Conservation (phyloP, 106 monocot genomes). For the Iris macrosiphon region DNA sequence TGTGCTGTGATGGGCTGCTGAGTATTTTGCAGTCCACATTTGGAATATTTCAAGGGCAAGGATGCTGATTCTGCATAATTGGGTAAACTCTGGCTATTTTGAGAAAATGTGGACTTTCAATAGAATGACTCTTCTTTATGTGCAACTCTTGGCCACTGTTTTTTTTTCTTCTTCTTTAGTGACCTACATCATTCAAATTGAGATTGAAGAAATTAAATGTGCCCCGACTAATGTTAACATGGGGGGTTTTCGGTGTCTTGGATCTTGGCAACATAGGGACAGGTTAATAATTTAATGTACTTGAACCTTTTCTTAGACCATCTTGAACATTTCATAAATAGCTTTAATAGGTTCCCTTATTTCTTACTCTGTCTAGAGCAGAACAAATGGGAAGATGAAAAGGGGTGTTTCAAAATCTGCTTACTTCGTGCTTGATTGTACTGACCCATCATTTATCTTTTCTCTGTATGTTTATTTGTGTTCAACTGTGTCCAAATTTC, state of each 20-base stretch:
- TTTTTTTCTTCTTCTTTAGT: conserved; percentile 1
- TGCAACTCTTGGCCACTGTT: conserved; percentile 13
- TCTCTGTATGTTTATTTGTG: no score
- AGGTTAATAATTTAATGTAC: conserved; percentile 16
- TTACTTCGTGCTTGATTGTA: no score
- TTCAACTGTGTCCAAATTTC: no score
- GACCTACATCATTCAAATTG: conserved; percentile 9
- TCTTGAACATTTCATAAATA: not conserved
- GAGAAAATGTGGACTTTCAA: not conserved
- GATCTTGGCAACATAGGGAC: not conserved
- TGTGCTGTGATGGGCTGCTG: conserved; percentile 84
- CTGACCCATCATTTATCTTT: no score
- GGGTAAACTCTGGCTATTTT: conserved; percentile 2
- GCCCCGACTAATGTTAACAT: conserved; percentile 1
- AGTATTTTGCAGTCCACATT: conserved; percentile 5
- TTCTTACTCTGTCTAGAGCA: no score
- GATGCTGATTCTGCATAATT: conserved; percentile 6
- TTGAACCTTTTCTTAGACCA: conserved; percentile 1
- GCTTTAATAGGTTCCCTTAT: no score
- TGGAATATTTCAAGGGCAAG: not conserved
- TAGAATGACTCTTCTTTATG: no score
- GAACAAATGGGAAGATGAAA: no score
- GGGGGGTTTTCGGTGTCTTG: not conserved
- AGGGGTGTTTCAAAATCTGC: no score
- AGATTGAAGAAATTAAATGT: conserved; percentile 4